Conservation (phyloP, 352 stramenopile species). For the Phytopythium chamaehyphon region DNA sequence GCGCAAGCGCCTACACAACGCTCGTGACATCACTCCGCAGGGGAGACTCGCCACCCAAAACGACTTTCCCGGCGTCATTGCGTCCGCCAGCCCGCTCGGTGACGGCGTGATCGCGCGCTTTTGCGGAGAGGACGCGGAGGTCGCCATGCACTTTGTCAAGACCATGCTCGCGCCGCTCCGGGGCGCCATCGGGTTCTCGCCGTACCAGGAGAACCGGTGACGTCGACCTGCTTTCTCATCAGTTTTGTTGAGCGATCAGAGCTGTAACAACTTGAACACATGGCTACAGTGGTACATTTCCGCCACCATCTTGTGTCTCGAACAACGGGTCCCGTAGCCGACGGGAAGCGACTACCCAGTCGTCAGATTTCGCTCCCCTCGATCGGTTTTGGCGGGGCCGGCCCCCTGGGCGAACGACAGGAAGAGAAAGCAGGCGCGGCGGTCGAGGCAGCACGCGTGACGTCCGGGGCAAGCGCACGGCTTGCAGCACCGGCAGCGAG, state of each 20-base stretch:
- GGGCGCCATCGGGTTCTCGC: conserved; percentile 51
- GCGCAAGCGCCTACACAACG: conserved; percentile 72
- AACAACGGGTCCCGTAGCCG: too few relatives aligned
- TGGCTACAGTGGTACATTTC: too few relatives aligned
- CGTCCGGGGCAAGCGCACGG: too few relatives aligned
- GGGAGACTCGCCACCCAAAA: conserved; percentile 45
- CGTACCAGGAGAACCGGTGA: conserved; percentile 78
- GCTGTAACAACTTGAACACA: too few relatives aligned
- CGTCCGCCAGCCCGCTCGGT: conserved; percentile 67
- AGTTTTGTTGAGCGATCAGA: background rate
- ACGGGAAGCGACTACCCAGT: too few relatives aligned
- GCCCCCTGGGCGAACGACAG: conserved; percentile 3
- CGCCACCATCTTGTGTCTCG: too few relatives aligned
- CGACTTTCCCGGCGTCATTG: conserved; percentile 49
- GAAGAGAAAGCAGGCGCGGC: conserved; percentile 1
- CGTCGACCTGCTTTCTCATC: conserved; percentile 20
- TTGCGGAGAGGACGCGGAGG: conserved; percentile 57
- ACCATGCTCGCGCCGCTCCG: conserved; percentile 52
- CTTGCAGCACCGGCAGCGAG: too few relatives aligned
- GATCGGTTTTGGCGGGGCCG: conserved; percentile 5
- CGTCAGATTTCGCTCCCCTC: too few relatives aligned
- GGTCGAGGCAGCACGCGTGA: background rate
- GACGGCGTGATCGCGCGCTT: conserved; percentile 75
- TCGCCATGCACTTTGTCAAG: conserved; percentile 54
- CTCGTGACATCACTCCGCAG: conserved; percentile 66